Base-by-base conservation (phyloP, 768 basidiomycete genomes). In the Boletus vermiculosoides region DNA sequence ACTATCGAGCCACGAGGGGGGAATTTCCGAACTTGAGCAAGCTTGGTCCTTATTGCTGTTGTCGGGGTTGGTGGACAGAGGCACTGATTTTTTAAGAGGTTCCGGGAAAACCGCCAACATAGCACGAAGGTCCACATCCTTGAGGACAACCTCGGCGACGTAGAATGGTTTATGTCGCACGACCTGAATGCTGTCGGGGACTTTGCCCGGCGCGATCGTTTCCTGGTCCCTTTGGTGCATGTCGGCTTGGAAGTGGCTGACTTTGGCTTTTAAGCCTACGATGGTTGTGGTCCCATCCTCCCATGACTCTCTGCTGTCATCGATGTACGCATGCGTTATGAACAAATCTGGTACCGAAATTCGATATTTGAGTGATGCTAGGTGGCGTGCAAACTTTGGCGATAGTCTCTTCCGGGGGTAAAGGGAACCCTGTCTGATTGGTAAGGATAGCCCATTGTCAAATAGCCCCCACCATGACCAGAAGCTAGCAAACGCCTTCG, bases 181-280 rank as follows among this genome's bases (percentile, higher is more conserved):
- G 5, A 80, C 77, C 66, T 86, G 86, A 20, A 77, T 78, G n/a
- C 81, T 79, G 23, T 83, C 74, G 8, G 85, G 78, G 47, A 79
- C 73, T 51, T 77, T 75, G n/a, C 85, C 84, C 9, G 78, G 75
- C 1, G 86, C 80, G 1, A 76, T 76, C 9, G 81, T 80, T 75
- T 95, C 92, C 74, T 94, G 89, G 58, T 90, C 88, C 50, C 94
- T 81, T 73, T 97, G 94, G 70, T 98, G 95, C 76, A 95, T 81
- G 67, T 98, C 95, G 45, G 89, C 92, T 60, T 89, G 86, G 67
- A 97, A 85, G 47, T 85, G 82, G 36, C 86, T 85, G 37, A 95
- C 83, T 65, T 86, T 80, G 18, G 84, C 90, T 70, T 98, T 98
- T 37, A 95, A 77, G 4, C 94, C 95, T 36, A 97, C 82, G 71